phyloP scores from a whole-genome alignment of 2,329 filamentous ascomycete genomes.

The Fusarium mangiferae region DNA sequence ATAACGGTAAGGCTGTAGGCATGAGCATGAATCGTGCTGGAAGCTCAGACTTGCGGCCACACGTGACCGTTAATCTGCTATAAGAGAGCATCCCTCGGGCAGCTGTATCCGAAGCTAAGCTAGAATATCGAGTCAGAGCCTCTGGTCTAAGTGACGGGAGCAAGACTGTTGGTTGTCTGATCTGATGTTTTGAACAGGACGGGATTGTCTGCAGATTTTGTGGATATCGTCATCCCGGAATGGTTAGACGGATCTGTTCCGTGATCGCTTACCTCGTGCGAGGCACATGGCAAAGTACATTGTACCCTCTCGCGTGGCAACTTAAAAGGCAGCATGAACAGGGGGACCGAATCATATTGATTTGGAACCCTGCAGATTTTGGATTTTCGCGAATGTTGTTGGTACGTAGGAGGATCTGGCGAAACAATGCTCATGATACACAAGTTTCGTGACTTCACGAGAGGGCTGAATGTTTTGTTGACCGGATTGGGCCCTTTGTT shows the following conservation, averaged over 20 bases:
- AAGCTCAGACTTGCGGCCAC: neutral
- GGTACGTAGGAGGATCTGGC: neutral
- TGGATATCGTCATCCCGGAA: constrained; percentile 35
- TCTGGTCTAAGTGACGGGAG: neutral
- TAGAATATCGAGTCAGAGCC: neutral
- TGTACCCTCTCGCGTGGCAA: constrained; percentile 34
- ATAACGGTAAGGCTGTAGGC: constrained; percentile 28
- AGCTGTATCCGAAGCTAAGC: neutral
- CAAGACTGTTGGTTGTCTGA: constrained; percentile 1
- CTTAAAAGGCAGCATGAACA: constrained; percentile 10
- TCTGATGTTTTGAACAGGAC: constrained; percentile 1
- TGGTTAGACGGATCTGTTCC: constrained; percentile 38
- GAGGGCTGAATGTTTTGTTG: neutral
- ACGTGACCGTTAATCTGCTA: constrained; percentile 7
- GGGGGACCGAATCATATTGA: constrained; percentile 21
- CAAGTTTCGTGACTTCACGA: constrained; percentile 3
- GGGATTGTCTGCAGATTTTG: constrained; percentile 23
- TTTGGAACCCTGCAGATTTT: constrained; percentile 25
- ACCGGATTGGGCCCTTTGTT: neutral
- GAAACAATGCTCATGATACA: constrained; percentile 7
- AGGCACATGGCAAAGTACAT: constrained; percentile 45
- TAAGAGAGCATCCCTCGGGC: neutral
- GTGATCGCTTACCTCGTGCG: constrained; percentile 35
- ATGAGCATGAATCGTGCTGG: neutral
- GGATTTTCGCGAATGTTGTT: neutral